Conservation (phyloP, 495 filamentous ascomycete genomes). For the Venustampulla echinocandica region DNA sequence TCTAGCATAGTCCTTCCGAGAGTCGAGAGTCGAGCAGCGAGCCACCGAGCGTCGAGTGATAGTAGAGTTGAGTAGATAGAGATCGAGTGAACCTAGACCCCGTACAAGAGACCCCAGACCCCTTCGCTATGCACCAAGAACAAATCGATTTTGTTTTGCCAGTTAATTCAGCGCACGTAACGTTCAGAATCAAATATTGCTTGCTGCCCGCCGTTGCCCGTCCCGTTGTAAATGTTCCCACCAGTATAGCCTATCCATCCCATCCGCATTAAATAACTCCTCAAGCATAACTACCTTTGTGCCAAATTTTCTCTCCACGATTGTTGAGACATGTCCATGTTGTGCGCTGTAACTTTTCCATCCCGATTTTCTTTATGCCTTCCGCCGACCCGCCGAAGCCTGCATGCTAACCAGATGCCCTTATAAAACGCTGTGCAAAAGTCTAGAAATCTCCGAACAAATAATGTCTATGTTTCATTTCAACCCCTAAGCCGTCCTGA, state of each 20-base stretch:
- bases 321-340: not conserved
- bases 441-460: conserved; percentile 17
- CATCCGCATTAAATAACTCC: conserved; percentile 25
- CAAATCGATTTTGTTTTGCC: conserved; percentile 11
- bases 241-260: conserved; percentile 13
- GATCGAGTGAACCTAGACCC: no score
- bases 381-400: conserved; percentile 12
- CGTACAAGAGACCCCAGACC: conserved; percentile 49
- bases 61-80: conserved; percentile 35
- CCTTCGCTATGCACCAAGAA: conserved; percentile 47
- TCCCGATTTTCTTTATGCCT: conserved; percentile 15
- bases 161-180: conserved; percentile 2
- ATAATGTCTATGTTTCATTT: conserved; percentile 23
- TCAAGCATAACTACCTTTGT: conserved; percentile 16
- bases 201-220: conserved; percentile 3
- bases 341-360: conserved; percentile 6
- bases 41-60: conserved; percentile 13
- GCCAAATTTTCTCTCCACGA: conserved; percentile 21
- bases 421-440: conserved; percentile 21
- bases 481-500: conserved; percentile 25
- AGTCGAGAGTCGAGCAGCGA: conserved; percentile 26
- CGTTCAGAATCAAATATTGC: conserved; percentile 4
- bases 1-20: not conserved
- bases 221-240: conserved; percentile 1
- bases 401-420: conserved; percentile 12